A percentile compares a stretch with the other conserved stretches of the same genome.
phyloP scores from a whole-genome alignment of 257 asterid genomes.

The Gentiana macrophylla region DNA sequence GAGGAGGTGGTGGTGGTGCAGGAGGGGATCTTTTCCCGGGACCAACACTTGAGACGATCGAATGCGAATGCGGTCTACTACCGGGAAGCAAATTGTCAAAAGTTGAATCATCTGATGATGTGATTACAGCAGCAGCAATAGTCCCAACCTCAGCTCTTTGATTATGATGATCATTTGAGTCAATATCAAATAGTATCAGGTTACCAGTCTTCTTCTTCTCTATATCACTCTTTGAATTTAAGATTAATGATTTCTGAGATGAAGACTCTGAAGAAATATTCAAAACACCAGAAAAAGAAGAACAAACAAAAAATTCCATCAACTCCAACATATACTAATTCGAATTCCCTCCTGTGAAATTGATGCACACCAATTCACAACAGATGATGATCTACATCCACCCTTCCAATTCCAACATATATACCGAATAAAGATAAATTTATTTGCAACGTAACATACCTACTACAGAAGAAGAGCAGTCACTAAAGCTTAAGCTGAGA shows the following conservation, averaged over 20 bases:
- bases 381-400: too few species aligned
- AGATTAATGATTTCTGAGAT: conserved; percentile 25
- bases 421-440: not conserved
- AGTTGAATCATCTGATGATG: conserved; percentile 17
- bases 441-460: conserved; percentile 23
- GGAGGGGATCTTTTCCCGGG: conserved; percentile 20
- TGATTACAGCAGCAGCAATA: conserved; percentile 17
- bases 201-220: conserved; percentile 21
- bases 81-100: conserved; percentile 52
- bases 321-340: too few species aligned
- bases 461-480: conserved; percentile 28
- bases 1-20: conserved; percentile 31
- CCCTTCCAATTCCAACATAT: not conserved
- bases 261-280: conserved; percentile 42
- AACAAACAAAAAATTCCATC: not conserved
- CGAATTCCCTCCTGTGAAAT: too few species aligned
- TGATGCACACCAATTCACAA: too few species aligned
- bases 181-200: conserved; percentile 21
- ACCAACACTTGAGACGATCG: conserved; percentile 21
- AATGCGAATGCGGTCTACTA: conserved; percentile 14
- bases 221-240: conserved; percentile 27
- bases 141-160: not conserved
- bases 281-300: conserved; percentile 13
- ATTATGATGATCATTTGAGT: conserved; percentile 22
- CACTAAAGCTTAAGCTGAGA: conserved; percentile 74